Conservation (phyloP, 2,329 filamentous ascomycete genomes). For the Penicillium polonicum region DNA sequence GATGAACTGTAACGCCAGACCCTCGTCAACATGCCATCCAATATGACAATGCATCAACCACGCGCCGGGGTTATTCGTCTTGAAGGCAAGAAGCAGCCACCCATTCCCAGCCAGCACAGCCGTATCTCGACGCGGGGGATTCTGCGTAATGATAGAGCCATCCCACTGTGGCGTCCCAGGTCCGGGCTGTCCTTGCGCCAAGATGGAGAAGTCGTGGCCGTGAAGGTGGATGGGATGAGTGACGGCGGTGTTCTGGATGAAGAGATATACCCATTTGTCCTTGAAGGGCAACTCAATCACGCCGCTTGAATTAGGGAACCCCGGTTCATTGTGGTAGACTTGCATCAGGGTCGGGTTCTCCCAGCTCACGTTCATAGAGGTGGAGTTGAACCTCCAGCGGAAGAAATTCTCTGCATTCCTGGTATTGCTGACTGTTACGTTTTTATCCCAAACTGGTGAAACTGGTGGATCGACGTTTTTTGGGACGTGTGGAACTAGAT, state of each 20-base stretch:
- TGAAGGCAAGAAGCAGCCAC: conserved; percentile 43
- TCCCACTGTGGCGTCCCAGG: conserved; percentile 28
- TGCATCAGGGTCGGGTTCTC: conserved; percentile 8
- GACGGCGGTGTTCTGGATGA: neutral
- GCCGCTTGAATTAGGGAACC: neutral
- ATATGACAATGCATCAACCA: conserved; percentile 48
- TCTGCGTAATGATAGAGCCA: conserved; percentile 30
- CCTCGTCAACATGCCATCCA: conserved; percentile 28
- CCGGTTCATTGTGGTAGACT: conserved; percentile 15
- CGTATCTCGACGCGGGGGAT: conserved; percentile 43
- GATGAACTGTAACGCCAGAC: conserved; percentile 28
- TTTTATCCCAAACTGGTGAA: neutral
- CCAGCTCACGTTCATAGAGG: conserved; percentile 31
- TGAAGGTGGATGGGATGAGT: conserved; percentile 3
- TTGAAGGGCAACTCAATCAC: neutral
- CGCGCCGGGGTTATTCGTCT: conserved; percentile 45
- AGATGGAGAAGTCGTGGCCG: neutral
- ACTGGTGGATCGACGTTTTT: neutral
- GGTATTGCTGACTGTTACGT: neutral
- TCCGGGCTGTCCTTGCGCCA: neutral
- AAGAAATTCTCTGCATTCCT: conserved; percentile 6
- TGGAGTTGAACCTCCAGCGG: conserved; percentile 50
- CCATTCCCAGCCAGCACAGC: conserved; percentile 40
- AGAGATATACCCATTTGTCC: conserved; percentile 4
- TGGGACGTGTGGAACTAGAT: neutral